Evolutionary conservation across 805 yeast species (phyloP), one percentile per base, ranked within the genome.

Genomic region (Metschnikowia sp.): DNA sequence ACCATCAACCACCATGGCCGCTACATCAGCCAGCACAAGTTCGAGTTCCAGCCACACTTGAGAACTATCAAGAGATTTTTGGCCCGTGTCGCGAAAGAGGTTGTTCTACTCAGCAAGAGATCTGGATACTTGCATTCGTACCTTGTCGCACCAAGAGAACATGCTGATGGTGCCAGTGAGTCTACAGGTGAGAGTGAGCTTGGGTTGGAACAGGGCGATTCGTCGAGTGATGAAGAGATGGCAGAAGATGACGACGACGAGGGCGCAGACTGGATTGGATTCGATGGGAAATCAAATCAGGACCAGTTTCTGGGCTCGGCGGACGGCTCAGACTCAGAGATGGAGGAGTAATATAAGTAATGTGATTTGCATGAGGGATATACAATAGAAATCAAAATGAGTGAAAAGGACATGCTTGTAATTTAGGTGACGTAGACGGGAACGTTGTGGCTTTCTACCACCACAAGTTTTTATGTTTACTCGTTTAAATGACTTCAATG

Each of bases 11-110:
- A 76, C 15, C 97, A 92, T 62, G 98, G 99, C 10, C 76, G 76
- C 53, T 84, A 79, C 64, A 85, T 94, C 44, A 75, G 79, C 36
- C 64, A 65, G 10, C 77, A 86, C 58, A 82, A 81, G 58, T 82
- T 77, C 51, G 77, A 81, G 44, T 87, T 84, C 57, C 73, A 82
- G 2, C 78, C 82, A 47, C 75, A 85, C 0, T 62, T 88, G 54
- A 80, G 91, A 56, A 77, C 86, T 1, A 68, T 89, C 9, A 95
- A 84, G 59, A 75, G 94, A 59, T 89, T 88, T 59, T 71, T 89
- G 52, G 82, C 80, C 40, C 77, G 88, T 58, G 69, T 83, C 11
- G 91, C 86, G 11, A 88, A 88, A 63, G 92, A 86, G 46, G 76
- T 88, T n/a, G 80, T 82, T 0, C 64, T 63, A 32, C 69, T 79